A percentile compares a stretch with the other conserved stretches of the same genome.
These are phyloP conservation scores for Pleurotus tuoliensis DNA, from an alignment of 768 basidiomycete species.

Conservation along the genomic window DNA sequence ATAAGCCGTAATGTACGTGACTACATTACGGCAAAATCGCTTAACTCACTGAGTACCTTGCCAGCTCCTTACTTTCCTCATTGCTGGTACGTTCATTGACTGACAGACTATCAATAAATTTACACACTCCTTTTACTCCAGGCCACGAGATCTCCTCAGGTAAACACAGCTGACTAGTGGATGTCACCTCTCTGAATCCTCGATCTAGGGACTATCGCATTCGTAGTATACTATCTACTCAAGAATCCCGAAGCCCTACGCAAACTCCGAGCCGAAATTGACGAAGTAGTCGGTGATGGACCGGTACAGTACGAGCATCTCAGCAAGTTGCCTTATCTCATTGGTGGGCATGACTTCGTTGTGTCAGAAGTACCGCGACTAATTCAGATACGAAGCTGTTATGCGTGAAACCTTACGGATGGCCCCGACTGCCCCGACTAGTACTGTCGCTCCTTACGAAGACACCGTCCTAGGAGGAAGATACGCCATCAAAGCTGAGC, in stretches of 20 bases:
- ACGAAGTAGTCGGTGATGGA: slow-evolving; percentile 37
- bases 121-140: neutral
- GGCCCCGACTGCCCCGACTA: slow-evolving; percentile 31
- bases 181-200: neutral
- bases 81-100: slow-evolving; percentile 31
- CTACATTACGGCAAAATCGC: neutral
- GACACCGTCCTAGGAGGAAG: slow-evolving; percentile 37
- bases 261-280: slow-evolving; percentile 44
- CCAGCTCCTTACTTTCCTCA: slow-evolving; percentile 45
- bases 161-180: neutral
- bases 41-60: neutral
- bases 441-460: slow-evolving; percentile 27
- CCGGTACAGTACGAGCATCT: slow-evolving; percentile 35
- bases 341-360: slow-evolving; percentile 19
- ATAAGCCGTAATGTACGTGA: slow-evolving; percentile 37
- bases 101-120: neutral
- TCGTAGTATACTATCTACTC: slow-evolving; percentile 40
- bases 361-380: neutral
- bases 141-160: slow-evolving; percentile 25
- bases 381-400: slow-evolving; percentile 23
- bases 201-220: slow-evolving; percentile 36
- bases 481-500: slow-evolving; percentile 32
- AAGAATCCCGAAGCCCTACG: slow-evolving; percentile 38
- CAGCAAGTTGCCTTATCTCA: slow-evolving; percentile 39
- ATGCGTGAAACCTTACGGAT: slow-evolving; percentile 38